phyloP scores from a whole-genome alignment of 176 grass and related monocot genomes.

The Metroxylon sagu region DNA sequence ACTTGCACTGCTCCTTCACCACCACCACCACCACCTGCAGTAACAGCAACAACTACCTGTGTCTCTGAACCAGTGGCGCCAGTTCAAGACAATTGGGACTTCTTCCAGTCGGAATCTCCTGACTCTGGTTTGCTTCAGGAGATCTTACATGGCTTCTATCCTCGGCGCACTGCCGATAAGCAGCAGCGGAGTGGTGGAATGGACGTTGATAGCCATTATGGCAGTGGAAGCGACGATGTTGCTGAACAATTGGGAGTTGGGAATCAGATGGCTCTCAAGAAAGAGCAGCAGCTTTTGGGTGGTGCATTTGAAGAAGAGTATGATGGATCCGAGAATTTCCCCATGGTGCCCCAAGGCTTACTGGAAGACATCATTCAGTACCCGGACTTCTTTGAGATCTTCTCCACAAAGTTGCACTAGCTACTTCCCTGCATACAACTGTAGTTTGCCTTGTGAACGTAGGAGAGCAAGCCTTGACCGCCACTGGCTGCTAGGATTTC shows the following conservation, averaged over 20 bases:
- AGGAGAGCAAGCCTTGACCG: too few species aligned
- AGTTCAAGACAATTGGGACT: conserved; percentile 28
- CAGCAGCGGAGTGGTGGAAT: too few species aligned
- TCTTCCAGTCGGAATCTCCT: conserved; percentile 43
- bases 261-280: conserved; percentile 4
- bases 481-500: not conserved
- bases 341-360: conserved; percentile 44
- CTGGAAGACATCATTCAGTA: conserved; percentile 65
- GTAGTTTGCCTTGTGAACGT: too few species aligned
- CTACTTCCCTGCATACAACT: too few species aligned
- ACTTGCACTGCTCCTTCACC: not conserved
- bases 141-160: conserved; percentile 68
- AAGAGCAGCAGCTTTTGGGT: conserved; percentile 10
- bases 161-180: not conserved
- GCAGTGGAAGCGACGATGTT: too few species aligned
- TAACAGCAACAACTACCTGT: too few species aligned
- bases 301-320: not conserved
- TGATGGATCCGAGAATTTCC: not conserved
- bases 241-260: too few species aligned
- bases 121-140: conserved; percentile 71
- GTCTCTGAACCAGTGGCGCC: not conserved
- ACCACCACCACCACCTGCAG: not conserved
- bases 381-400: conserved; percentile 46
- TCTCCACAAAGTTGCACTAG: conserved; percentile 24
- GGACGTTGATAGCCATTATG: too few species aligned